Evolutionary conservation across 805 yeast genomes (phyloP), one percentile per base, ranked within the genome.

Genomic region (Candida caryicola): DNA sequence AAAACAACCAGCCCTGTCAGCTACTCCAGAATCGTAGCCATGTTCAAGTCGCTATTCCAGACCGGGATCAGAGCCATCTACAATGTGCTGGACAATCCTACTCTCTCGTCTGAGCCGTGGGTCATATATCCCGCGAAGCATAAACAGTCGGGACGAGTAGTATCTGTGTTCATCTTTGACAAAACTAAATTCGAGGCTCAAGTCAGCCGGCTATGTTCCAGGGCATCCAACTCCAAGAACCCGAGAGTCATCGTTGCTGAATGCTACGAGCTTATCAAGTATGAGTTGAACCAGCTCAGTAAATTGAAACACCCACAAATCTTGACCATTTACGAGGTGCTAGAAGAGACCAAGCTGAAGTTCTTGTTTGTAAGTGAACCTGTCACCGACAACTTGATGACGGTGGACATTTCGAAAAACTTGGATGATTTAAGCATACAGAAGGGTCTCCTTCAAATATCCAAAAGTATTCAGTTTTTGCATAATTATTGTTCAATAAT

Each of bases 271-370:
- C 69, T 82, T 15, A 64, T 93, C 34, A 74, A 79, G 49, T 64
- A 66, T 18, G 93, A 89, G 50, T 82, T 88, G 2, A 64, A 77
- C 16, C 82, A 83, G 45, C 64, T 90, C 54, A 78, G 95, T 13
- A 85, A 82, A 55, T 67, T 93, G 50, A 84, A 89, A 49, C 99
- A 93, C 58, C 99, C 99, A 0, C 82, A 88, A 46, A 72, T 93
- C 18, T 63, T 93, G 32, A 81, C 89, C 1, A 71, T 93, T 2
- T 77, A 86, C 26, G 99, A 95, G 57, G 95, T 95, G 0, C 61
- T 90, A 44, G 98, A 93, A 59, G 95, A 89, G 48, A 85, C 91
- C 26, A 82, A 82, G 47, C 74, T 77, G 47, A 77, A 86, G 40
- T 73, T 90, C 47, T 55, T 83, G 38, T 91, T 93, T 65, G 99